phyloP scores from a whole-genome alignment of 2,329 filamentous ascomycete genomes.

The Diaporthe sp. region DNA sequence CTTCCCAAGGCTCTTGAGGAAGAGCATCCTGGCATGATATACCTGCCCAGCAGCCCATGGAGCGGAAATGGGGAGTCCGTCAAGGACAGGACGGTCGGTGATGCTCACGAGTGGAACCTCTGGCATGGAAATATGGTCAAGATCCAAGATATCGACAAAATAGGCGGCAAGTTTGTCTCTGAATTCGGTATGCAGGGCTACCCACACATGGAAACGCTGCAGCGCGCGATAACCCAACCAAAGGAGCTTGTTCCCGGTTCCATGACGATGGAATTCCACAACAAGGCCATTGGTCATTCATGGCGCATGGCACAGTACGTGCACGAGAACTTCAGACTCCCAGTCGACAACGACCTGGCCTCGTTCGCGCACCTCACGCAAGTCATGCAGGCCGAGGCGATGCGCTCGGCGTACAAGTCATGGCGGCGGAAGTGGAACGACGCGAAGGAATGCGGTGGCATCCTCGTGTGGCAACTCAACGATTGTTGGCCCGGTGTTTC shows the following conservation, averaged over 20 bases:
- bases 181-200: slow-evolving; percentile 98
- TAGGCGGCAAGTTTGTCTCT: slow-evolving; percentile 91
- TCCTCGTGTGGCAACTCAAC: slow-evolving; percentile 88
- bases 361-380: slow-evolving; percentile 80
- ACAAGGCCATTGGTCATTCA: slow-evolving; percentile 93
- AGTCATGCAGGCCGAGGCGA: slow-evolving; percentile 77
- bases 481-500: slow-evolving; percentile 90
- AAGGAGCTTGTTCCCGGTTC: slow-evolving; percentile 83
- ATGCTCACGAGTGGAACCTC: slow-evolving; percentile 98
- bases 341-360: slow-evolving; percentile 67
- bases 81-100: slow-evolving; percentile 84
- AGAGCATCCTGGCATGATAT: slow-evolving; percentile 78
- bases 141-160: slow-evolving; percentile 90
- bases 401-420: slow-evolving; percentile 74
- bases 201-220: slow-evolving; percentile 86
- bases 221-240: slow-evolving; percentile 77
- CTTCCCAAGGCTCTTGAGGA: slow-evolving; percentile 80
- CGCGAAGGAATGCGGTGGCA: slow-evolving; percentile 81
- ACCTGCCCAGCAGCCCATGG: slow-evolving; percentile 90
- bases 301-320: slow-evolving; percentile 89
- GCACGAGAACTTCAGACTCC: slow-evolving; percentile 87
- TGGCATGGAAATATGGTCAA: slow-evolving; percentile 95
- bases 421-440: slow-evolving; percentile 85
- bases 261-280: slow-evolving; percentile 92
- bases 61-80: slow-evolving; percentile 78